Evolutionary conservation across 495 filamentous ascomycete species (phyloP).

Genomic region (Articulospora tetracladia): DNA sequence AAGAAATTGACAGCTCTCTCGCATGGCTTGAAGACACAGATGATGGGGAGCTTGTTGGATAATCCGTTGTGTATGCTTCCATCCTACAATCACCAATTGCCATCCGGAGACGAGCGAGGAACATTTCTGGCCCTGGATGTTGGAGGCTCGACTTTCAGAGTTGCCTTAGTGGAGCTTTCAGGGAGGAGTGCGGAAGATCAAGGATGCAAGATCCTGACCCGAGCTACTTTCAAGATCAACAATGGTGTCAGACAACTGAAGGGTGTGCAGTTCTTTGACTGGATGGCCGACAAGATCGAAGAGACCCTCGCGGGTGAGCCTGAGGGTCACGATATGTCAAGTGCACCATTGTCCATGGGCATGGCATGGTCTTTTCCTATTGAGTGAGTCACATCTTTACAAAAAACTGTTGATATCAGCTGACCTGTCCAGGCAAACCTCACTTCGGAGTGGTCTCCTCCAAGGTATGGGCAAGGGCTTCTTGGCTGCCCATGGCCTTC

Average conservation of each 20-base stretch:
- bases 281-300: conserved; percentile 78
- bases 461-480: conserved; percentile 88
- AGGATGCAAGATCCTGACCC: conserved; percentile 35
- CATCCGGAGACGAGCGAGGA: conserved; percentile 67
- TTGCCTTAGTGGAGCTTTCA: conserved; percentile 68
- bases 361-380: conserved; percentile 89
- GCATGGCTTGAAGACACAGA: conserved; percentile 41
- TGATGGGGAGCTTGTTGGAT: conserved; percentile 37
- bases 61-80: conserved; percentile 52
- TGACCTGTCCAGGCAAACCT: conserved; percentile 56
- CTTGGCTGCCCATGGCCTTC: conserved; percentile 43
- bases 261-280: conserved; percentile 63
- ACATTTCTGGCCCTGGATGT: conserved; percentile 56
- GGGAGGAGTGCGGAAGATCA: conserved; percentile 37
- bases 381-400: conserved; percentile 44
- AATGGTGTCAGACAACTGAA: conserved; percentile 37
- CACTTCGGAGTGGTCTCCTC: conserved; percentile 66
- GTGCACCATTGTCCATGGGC: conserved; percentile 46
- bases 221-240: conserved; percentile 48
- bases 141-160: conserved; percentile 77
- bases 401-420: conserved; percentile 5
- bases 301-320: conserved; percentile 39
- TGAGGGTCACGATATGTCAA: conserved; percentile 18
- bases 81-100: conserved; percentile 68
- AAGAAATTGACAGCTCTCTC: conserved; percentile 37